Evolutionary conservation across 2,329 filamentous ascomycete species (phyloP).

Genomic region (Lecanosticta acicola): DNA sequence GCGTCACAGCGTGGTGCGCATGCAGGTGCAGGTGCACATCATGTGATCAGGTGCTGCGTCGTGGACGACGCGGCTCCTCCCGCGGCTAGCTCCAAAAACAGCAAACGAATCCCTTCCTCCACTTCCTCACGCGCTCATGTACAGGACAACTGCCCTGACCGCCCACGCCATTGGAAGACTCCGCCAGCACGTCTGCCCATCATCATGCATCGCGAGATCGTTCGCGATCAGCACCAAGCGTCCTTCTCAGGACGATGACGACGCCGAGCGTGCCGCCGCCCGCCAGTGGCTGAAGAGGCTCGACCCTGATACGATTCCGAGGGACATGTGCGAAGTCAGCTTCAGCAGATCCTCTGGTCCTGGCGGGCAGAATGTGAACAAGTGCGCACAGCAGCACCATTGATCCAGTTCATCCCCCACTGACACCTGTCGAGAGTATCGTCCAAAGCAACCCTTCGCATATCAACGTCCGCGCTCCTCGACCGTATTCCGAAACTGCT

Average conservation of each 20-base stretch:
- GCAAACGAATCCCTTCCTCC: too few species aligned
- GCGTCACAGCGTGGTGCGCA: too few species aligned
- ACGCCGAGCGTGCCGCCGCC: slow-evolving; percentile 36
- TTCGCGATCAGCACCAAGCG: slow-evolving; percentile 14
- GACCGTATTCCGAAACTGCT: slow-evolving; percentile 51
- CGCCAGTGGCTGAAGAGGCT: slow-evolving; percentile 54
- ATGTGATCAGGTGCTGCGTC: too few species aligned
- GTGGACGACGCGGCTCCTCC: too few species aligned
- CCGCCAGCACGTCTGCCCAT: background rate
- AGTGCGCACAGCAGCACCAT: slow-evolving; percentile 42
- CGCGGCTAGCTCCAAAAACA: too few species aligned
- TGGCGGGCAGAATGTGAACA: slow-evolving; percentile 64
- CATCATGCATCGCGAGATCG: slow-evolving; percentile 1
- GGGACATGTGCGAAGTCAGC: slow-evolving; percentile 52
- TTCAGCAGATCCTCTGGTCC: slow-evolving; percentile 61
- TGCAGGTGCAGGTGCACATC: too few species aligned
- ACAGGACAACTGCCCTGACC: background rate
- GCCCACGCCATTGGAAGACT: background rate
- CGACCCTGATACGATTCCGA: slow-evolving; percentile 50
- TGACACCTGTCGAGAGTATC: slow-evolving; percentile 48
- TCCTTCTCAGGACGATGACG: slow-evolving; percentile 18
- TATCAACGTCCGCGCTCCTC: slow-evolving; percentile 49
- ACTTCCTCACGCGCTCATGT: background rate
- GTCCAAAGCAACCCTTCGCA: slow-evolving; percentile 59
- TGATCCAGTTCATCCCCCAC: background rate